phyloP scores from a whole-genome alignment of 2,329 filamentous ascomycete species.

The Aureobasidium namibiae region DNA sequence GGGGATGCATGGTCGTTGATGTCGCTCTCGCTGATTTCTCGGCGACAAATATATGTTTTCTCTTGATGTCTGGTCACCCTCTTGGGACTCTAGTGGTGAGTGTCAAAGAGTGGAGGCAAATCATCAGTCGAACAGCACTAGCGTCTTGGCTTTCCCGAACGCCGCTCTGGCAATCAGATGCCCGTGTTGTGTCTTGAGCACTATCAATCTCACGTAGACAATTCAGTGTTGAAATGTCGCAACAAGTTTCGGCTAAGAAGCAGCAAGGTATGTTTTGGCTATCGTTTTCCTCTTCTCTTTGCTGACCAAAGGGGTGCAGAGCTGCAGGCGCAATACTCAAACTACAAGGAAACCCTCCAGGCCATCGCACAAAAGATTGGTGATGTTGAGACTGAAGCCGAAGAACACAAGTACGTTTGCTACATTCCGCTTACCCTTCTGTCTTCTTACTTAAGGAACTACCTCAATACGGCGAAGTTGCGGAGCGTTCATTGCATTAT shows the following conservation, averaged over 20 bases:
- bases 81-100: background rate
- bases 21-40: too few relatives aligned
- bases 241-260: slow-evolving; percentile 54
- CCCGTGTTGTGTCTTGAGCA: background rate
- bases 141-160: slow-evolving; percentile 11
- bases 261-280: slow-evolving; percentile 54
- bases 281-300: background rate
- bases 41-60: background rate
- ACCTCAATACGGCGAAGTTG: background rate
- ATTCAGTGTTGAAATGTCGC: slow-evolving; percentile 36
- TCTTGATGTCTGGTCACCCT: background rate
- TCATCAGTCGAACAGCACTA: background rate
- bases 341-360: slow-evolving; percentile 70
- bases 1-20: slow-evolving; percentile 74
- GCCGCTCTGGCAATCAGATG: background rate
- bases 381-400: slow-evolving; percentile 91
- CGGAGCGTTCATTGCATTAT: background rate
- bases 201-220: background rate
- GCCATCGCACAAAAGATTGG: slow-evolving; percentile 94
- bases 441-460: background rate
- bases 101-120: background rate
- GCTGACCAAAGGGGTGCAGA: slow-evolving; percentile 43
- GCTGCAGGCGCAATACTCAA: slow-evolving; percentile 70
- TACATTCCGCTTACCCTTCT: background rate
- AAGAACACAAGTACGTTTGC: slow-evolving; percentile 81